Conservation (phyloP, 352 stramenopile genomes). For the Globisporangium iwayamae region DNA sequence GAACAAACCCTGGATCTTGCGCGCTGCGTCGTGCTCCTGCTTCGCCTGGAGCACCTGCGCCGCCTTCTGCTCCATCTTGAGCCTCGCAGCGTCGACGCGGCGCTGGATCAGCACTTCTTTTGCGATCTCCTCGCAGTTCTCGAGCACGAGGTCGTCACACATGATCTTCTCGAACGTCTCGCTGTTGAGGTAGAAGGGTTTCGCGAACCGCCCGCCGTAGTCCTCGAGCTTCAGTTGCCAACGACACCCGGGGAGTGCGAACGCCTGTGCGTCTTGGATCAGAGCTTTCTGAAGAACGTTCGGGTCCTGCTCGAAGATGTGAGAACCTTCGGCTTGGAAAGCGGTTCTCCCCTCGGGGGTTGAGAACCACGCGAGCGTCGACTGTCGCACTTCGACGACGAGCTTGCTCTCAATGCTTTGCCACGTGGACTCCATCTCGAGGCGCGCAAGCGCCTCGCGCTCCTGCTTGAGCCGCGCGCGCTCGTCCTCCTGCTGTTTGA, state of each 20-base stretch:
- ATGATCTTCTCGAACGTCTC: conserved; percentile 65
- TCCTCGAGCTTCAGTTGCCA: conserved; percentile 64
- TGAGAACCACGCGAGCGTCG: conserved; percentile 43
- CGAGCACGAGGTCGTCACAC: conserved; percentile 64
- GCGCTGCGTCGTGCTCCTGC: conserved; percentile 30
- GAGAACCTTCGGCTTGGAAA: conserved; percentile 33
- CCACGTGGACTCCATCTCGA: conserved; percentile 44
- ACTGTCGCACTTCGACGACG: conserved; percentile 33
- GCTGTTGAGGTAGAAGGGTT: conserved; percentile 62
- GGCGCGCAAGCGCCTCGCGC: conserved; percentile 16
- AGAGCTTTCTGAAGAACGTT: conserved; percentile 41
- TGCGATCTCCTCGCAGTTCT: conserved; percentile 59
- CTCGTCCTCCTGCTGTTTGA: conserved; percentile 51
- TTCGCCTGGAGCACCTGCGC: conserved; percentile 29
- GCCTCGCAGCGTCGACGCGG: conserved; percentile 40
- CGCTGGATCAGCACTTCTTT: conserved; percentile 54
- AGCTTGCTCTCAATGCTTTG: conserved; percentile 39
- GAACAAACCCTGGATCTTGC: conserved; percentile 67
- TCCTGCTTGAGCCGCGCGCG: conserved; percentile 37
- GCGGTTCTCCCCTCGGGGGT: conserved; percentile 26
- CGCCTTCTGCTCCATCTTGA: conserved; percentile 23
- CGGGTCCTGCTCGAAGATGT: conserved; percentile 57
- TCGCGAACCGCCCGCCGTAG: conserved; percentile 48
- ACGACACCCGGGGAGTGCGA: conserved; percentile 31
- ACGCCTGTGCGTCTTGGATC: conserved; percentile 29